Conservation (phyloP, 768 basidiomycete species). For the Mycena vulgaris region DNA sequence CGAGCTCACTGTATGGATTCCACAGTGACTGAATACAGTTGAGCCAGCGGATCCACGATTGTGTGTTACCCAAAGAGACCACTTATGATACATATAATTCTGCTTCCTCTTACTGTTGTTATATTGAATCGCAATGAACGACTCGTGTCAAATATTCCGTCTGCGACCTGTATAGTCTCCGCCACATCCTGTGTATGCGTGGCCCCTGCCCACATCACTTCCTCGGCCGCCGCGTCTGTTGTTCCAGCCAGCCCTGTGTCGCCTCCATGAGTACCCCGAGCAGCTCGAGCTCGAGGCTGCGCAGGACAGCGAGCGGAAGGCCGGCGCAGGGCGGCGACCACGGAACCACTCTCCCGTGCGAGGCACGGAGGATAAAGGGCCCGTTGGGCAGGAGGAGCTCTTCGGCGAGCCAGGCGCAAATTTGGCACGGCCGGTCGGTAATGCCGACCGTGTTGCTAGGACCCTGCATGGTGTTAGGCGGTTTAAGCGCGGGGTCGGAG, state of each 20-base stretch:
- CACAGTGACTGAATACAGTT: no score
- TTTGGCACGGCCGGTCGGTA: slow-evolving; percentile 8
- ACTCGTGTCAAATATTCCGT: not conserved
- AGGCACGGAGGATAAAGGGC: slow-evolving; percentile 1
- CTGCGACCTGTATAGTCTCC: not conserved
- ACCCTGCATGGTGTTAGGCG: slow-evolving; percentile 4
- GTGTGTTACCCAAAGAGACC: no score
- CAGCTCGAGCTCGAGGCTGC: slow-evolving; percentile 15
- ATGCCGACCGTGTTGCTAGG: slow-evolving; percentile 23
- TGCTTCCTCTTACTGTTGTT: no score
- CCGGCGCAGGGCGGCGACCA: slow-evolving; percentile 29
- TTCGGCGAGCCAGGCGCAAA: slow-evolving; percentile 28
- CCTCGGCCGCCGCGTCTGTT: not conserved
- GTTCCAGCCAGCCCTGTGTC: slow-evolving; percentile 19
- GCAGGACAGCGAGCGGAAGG: slow-evolving; percentile 9
- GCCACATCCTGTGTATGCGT: not conserved
- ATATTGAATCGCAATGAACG: no score
- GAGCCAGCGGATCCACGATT: no score
- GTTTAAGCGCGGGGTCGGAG: not conserved
- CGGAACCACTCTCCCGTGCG: slow-evolving; percentile 10
- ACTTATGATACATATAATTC: no score
- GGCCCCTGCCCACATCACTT: not conserved
- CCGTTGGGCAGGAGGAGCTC: slow-evolving; percentile 14
- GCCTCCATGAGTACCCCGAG: slow-evolving; percentile 11
- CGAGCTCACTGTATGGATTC: no score